phyloP scores from a whole-genome alignment of 2,329 filamentous ascomycete genomes.

The Xylaria arbuscula region DNA sequence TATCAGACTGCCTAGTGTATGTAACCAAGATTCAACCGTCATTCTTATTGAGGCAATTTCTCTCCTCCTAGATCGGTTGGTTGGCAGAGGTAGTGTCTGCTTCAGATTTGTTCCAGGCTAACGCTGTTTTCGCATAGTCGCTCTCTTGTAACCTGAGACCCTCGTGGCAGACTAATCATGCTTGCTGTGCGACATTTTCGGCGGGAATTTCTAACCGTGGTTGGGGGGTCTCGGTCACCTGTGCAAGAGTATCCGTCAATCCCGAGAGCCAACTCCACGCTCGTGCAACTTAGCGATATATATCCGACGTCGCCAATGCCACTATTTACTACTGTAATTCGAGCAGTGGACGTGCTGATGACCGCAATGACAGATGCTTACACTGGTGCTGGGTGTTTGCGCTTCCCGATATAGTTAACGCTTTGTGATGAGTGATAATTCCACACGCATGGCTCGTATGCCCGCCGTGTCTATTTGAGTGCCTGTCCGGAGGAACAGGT shows the following conservation, averaged over 20 bases:
- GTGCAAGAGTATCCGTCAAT: slow-evolving; percentile 20
- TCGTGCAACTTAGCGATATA: slow-evolving; percentile 5
- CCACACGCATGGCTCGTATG: slow-evolving; percentile 35
- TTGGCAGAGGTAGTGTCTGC: slow-evolving; percentile 3
- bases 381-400: slow-evolving; percentile 13
- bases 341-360: slow-evolving; percentile 5
- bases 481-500: slow-evolving; percentile 20
- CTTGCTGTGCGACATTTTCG: slow-evolving; percentile 41
- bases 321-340: slow-evolving; percentile 18
- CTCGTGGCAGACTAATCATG: slow-evolving; percentile 24
- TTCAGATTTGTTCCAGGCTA: slow-evolving; percentile 34
- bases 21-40: slow-evolving; percentile 7
- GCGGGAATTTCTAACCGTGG: slow-evolving; percentile 15
- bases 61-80: slow-evolving; percentile 18
- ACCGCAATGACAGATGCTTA: slow-evolving; percentile 31
- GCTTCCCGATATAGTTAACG: slow-evolving; percentile 28
- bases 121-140: slow-evolving; percentile 16
- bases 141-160: slow-evolving; percentile 20
- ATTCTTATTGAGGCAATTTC: slow-evolving; percentile 33
- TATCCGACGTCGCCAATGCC: slow-evolving; percentile 11
- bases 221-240: slow-evolving; percentile 9
- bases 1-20: not conserved
- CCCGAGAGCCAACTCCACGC: slow-evolving; percentile 14
- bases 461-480: slow-evolving; percentile 27
- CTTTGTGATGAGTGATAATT: slow-evolving; percentile 25